Conservation (phyloP, 2,329 filamentous ascomycete species). For the Trichoderma oligosporum region DNA sequence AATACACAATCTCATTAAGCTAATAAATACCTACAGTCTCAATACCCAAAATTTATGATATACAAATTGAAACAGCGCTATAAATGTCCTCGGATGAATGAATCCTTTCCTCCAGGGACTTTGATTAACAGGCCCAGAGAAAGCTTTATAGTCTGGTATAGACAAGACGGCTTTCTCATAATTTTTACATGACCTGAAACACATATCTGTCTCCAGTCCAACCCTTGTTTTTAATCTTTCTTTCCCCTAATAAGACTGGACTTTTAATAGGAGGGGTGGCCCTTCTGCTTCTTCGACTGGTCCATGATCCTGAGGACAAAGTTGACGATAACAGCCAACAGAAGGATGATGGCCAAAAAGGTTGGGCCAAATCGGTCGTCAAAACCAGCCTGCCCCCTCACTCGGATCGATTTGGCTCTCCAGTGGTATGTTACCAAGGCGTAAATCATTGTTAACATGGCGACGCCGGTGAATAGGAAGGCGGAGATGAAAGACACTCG, state of each 20-base stretch:
- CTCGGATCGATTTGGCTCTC: conserved; percentile 87
- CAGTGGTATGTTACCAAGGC: conserved; percentile 95
- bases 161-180: not conserved
- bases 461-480: conserved; percentile 88
- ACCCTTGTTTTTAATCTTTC: not conserved
- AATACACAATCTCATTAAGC: conserved; percentile 11
- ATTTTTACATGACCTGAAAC: not conserved
- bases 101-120: not conserved
- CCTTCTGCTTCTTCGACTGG: conserved; percentile 38
- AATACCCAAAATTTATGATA: conserved; percentile 12
- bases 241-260: not conserved
- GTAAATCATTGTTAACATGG: conserved; percentile 93
- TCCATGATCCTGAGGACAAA: conserved; percentile 73
- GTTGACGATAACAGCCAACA: conserved; percentile 91
- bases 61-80: conserved; percentile 15
- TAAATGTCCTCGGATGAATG: not conserved
- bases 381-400: conserved; percentile 89
- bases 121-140: not conserved
- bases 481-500: conserved; percentile 89
- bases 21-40: not conserved
- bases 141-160: not conserved
- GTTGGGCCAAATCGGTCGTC: conserved; percentile 95
- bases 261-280: conserved; percentile 20
- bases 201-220: not conserved
- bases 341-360: conserved; percentile 77